These are phyloP conservation scores for Podospora pseudocomata DNA, from an alignment of 495 filamentous ascomycete genomes.

Conservation along the genomic window DNA sequence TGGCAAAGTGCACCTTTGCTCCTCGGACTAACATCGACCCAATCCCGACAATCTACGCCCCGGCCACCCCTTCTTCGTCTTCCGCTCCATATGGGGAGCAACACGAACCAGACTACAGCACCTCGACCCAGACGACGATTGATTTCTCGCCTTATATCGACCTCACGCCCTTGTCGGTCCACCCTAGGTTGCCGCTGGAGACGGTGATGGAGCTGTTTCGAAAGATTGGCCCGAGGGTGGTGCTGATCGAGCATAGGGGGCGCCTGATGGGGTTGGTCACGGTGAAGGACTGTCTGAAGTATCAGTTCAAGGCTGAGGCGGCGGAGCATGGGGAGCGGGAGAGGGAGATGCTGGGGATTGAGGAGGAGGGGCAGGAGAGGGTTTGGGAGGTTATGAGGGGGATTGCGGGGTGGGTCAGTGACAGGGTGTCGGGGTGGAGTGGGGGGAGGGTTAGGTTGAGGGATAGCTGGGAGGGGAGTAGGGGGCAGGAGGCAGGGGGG, in stretches of 20 bases:
- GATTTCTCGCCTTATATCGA: constrained; percentile 90
- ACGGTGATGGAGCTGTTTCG: constrained; percentile 99
- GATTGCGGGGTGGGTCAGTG: constrained; percentile 54
- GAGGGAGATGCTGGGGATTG: constrained; percentile 27
- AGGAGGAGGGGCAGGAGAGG: constrained; percentile 56
- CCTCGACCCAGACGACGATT: constrained; percentile 54
- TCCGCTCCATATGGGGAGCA: neutral
- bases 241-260: constrained; percentile 88
- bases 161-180: constrained; percentile 83
- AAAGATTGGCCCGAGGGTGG: constrained; percentile 93
- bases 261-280: constrained; percentile 81
- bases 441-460: constrained; percentile 49
- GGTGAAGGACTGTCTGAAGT: constrained; percentile 95
- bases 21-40: constrained; percentile 43
- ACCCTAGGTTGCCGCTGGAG: constrained; percentile 87
- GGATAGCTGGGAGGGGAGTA: constrained; percentile 31
- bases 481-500: constrained; percentile 25
- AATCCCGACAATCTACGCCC: constrained; percentile 26
- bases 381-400: constrained; percentile 64
- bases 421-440: constrained; percentile 45
- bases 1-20: constrained; percentile 70
- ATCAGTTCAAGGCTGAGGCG: constrained; percentile 94
- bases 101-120: constrained; percentile 24
- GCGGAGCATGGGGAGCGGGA: constrained; percentile 60
- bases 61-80: constrained; percentile 8